A percentile compares a stretch with the other conserved stretches of the same genome.
Conservation (phyloP, 805 yeast species). For the Wickerhamomyces rabaulensis region DNA sequence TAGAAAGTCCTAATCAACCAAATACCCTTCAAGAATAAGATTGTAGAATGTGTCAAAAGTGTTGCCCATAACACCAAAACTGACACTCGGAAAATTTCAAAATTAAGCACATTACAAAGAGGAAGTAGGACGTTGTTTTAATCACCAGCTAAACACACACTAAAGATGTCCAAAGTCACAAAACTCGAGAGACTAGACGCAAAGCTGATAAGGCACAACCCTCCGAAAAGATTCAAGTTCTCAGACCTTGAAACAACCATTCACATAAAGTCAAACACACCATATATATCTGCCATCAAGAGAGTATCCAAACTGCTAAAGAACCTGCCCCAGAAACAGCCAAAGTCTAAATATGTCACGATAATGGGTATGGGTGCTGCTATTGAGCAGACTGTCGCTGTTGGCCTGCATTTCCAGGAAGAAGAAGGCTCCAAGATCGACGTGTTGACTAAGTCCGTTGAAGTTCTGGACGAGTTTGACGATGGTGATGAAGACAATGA, state of each 20-base stretch:
- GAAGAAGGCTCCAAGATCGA: conserved; percentile 50
- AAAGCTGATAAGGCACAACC: conserved; percentile 47
- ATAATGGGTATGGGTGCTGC: conserved; percentile 77
- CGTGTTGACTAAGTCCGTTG: conserved; percentile 55
- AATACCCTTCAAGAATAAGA: too few species aligned
- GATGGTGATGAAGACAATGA: conserved; percentile 28
- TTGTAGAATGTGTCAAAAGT: too few species aligned
- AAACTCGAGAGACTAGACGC: conserved; percentile 24
- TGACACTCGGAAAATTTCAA: too few species aligned
- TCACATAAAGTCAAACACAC: conserved; percentile 59
- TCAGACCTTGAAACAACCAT: conserved; percentile 44
- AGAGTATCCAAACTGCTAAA: conserved; percentile 49
- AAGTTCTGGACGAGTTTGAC: conserved; percentile 67
- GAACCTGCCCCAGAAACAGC: conserved; percentile 39
- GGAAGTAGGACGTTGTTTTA: too few species aligned
- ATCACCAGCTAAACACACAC: too few species aligned
- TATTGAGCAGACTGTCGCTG: conserved; percentile 53
- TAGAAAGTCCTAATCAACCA: too few species aligned
- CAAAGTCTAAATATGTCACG: conserved; percentile 40
- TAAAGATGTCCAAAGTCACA: background rate
- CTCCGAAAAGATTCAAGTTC: conserved; percentile 39
- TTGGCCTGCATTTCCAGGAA: conserved; percentile 56
- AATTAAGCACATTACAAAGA: too few species aligned
- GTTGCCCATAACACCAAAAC: too few species aligned
- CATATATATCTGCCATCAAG: conserved; percentile 69